Conservation (phyloP, 768 basidiomycete species). For the Kwoniella sp. region DNA sequence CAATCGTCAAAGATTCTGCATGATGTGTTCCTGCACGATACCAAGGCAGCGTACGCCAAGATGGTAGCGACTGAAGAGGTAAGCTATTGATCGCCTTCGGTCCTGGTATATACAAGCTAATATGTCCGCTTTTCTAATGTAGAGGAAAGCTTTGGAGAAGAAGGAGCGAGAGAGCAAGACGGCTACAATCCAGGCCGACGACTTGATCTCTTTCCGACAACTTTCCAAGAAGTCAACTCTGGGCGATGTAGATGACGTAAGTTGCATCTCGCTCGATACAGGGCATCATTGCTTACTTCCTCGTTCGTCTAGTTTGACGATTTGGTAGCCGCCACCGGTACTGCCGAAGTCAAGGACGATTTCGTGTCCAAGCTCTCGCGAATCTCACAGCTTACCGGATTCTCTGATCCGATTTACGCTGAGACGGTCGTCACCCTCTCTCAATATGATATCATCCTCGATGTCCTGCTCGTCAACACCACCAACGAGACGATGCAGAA, state of each 20-base stretch:
- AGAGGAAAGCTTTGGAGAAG: conserved; percentile 91
- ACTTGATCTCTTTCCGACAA: conserved; percentile 86
- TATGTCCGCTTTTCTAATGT: not conserved
- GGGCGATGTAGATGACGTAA: conserved; percentile 65
- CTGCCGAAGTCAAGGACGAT: conserved; percentile 80
- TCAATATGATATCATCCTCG: conserved; percentile 93
- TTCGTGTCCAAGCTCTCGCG: conserved; percentile 90
- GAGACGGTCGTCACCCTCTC: conserved; percentile 98
- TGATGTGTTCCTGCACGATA: conserved; percentile 66
- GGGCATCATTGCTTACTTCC: not conserved
- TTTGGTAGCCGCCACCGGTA: conserved; percentile 83
- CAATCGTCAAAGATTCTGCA: conserved; percentile 67
- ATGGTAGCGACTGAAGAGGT: conserved; percentile 97
- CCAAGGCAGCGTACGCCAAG: conserved; percentile 85
- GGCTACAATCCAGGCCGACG: conserved; percentile 84
- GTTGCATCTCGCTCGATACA: conserved; percentile 3
- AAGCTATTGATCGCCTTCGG: conserved; percentile 15
- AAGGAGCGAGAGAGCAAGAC: conserved; percentile 76
- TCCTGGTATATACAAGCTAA: conserved; percentile 12
- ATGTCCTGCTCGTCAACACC: conserved; percentile 96
- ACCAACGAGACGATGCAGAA: conserved; percentile 92
- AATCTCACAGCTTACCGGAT: conserved; percentile 93
- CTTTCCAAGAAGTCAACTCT: conserved; percentile 88
- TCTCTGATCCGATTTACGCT: conserved; percentile 97
- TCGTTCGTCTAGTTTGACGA: conserved; percentile 73